Evolutionary conservation across 352 stramenopile genomes (phyloP), one percentile per base, ranked within the genome.

Genomic region (Globisporangium barbulae): DNA sequence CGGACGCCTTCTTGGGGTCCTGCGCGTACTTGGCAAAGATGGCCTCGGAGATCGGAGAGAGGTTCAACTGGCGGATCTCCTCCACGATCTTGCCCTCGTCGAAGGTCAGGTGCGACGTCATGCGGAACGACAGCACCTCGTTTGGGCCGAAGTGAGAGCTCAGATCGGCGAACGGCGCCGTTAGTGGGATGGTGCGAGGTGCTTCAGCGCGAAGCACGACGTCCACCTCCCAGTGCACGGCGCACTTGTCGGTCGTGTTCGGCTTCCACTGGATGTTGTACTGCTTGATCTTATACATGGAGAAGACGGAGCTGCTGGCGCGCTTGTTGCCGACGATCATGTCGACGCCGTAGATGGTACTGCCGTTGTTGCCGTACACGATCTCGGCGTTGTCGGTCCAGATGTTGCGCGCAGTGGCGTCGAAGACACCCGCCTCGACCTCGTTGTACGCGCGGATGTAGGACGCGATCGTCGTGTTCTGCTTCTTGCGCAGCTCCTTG

Each of bases 371-470:
- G 28, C 83, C 85, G 66, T 88, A 88, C 57, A 89, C 62, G 61
- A 94, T 86, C 59, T 91, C 80, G 17, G 83, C 85, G 28, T 83
- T 76, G 8, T 85, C 74, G 1, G 71, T 67, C 84, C 84, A 94
- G 47, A 94, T 79, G 28, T 25, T 60, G 55, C 68, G 69, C 7
- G 83, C 83, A 7, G 67, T 78, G 5, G 68, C 67, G 50, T 91
- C 83, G 31, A 94, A 94, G 5, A 75, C 60, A 25, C 68, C 63
- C 8, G 67, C 68, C 28, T 88, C 69, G 21, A 59, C 64, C 30
- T 90, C 83, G 45, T 91, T 92, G 69, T 89, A 88, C n/a, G 82
- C 81, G 39, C 79, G 81, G 3, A 90, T 76, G 70, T 92, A 92
- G 17, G 81, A 69, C 7, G 75, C 72, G 37, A 94, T 70, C 6